A percentile compares a stretch with the other conserved stretches of the same genome.
These are phyloP conservation scores for Penicillium hordei DNA, from an alignment of 2,329 filamentous ascomycete genomes.

Conservation along the genomic window DNA sequence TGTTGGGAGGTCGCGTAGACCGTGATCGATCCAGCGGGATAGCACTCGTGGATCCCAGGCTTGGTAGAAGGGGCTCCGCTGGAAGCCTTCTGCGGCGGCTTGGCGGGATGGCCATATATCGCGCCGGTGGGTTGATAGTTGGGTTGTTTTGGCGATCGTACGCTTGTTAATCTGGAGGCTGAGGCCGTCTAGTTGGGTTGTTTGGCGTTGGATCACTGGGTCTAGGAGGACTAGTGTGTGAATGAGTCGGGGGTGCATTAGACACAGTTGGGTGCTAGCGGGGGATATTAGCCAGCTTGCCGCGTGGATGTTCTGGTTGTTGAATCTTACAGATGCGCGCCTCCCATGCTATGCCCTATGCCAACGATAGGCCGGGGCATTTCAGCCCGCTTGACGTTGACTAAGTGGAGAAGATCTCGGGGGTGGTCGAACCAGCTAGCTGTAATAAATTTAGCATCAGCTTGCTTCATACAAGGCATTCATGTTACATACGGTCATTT, in stretches of 20 bases:
- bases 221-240: slow-evolving; percentile 76
- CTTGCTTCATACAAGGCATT: neutral
- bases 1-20: slow-evolving; percentile 73
- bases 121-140: slow-evolving; percentile 68
- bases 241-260: slow-evolving; percentile 79
- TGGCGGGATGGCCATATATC: slow-evolving; percentile 78
- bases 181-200: slow-evolving; percentile 41
- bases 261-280: slow-evolving; percentile 60
- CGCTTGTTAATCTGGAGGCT: slow-evolving; percentile 25
- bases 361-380: slow-evolving; percentile 82
- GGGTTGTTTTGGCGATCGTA: slow-evolving; percentile 38
- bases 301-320: neutral
- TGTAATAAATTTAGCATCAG: slow-evolving; percentile 38
- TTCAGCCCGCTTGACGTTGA: slow-evolving; percentile 76
- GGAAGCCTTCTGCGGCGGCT: slow-evolving; percentile 67
- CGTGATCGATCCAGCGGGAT: slow-evolving; percentile 69
- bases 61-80: slow-evolving; percentile 71
- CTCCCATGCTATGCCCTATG: slow-evolving; percentile 88
- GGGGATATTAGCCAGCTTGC: slow-evolving; percentile 1
- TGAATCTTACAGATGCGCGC: slow-evolving; percentile 58
- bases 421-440: slow-evolving; percentile 84
- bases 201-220: slow-evolving; percentile 66
- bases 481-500: slow-evolving; percentile 69
- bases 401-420: slow-evolving; percentile 78
- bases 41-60: slow-evolving; percentile 80